Base-by-base conservation (phyloP, 1,139 yeast genomes). In the Yamadazyma triangularis region DNA sequence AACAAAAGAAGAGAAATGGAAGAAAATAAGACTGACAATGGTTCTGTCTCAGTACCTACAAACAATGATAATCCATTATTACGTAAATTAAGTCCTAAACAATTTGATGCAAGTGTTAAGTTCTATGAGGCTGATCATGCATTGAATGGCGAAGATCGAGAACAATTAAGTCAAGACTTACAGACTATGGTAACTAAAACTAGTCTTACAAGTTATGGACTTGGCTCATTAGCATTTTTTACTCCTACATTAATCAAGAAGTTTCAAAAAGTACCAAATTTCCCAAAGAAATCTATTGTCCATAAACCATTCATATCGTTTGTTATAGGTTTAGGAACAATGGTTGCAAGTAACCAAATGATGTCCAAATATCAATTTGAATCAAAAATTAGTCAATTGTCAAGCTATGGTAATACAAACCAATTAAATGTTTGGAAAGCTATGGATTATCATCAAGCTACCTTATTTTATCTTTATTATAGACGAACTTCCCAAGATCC, bases 111-210 rank as follows among this genome's bases (percentile, higher is more conserved):
- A 14, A 53, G 62, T 34, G 58, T 65, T 23, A 44, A 52, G 24
- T 68, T 68, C 41, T 67, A 65, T 40, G 69, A 67, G 37, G 72
- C 71, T 1, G 73, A 68, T 42, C 60, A 54, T 25, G 36, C 48
- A 24, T 51, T 68, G 30, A 47, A 50, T 11, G 41, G 40, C 2
- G 43, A 50, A 4, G 73, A 68, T 34, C 44, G 74, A 25, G 40
- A 34, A 2, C 49, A 50, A 15, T 36, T 68, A 15, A 55, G 66
- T 2, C 33, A 47, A 11, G 69, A 62, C 34, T 51, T 68, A 31
- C 49, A 51, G 27, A 20, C 38, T 6, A 45, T 60, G 7, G 50
- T 57, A 2, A 41, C 56, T 19, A 45, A 44, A 25, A 46, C 67
- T 4, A 54, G 58, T 16, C 26, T 53, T 23, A 40, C 52, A 13